Conservation (phyloP, 2,329 filamentous ascomycete species). For the Trichothecium roseum region DNA sequence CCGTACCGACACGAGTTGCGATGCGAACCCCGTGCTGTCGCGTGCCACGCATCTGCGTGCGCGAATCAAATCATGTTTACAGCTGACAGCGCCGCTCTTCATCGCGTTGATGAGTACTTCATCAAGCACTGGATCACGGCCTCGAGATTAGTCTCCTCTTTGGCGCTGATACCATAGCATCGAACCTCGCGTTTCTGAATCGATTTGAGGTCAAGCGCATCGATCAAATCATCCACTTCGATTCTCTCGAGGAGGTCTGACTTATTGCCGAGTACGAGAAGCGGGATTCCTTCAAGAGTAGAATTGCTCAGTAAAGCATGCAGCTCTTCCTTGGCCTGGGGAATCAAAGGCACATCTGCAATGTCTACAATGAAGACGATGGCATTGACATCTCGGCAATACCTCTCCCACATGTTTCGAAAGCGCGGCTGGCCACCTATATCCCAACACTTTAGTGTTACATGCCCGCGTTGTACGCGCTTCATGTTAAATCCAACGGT, state of each 20-base stretch:
- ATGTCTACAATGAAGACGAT: constrained; percentile 99
- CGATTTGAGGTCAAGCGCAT: constrained; percentile 77
- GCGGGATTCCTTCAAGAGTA: constrained; percentile 77
- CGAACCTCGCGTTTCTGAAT: constrained; percentile 91
- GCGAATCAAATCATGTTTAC: background rate
- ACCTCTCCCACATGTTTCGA: constrained; percentile 98
- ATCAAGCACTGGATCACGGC: constrained; percentile 96
- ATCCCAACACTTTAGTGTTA: constrained; percentile 98
- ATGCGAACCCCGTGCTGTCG: background rate
- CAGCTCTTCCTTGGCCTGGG: constrained; percentile 83
- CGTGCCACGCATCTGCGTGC: background rate
- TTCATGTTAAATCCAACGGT: constrained; percentile 99
- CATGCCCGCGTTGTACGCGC: constrained; percentile 92
- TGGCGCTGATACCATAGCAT: constrained; percentile 97
- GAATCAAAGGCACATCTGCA: constrained; percentile 70
- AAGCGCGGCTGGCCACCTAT: constrained; percentile 94
- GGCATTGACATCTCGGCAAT: constrained; percentile 93
- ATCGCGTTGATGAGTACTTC: constrained; percentile 73
- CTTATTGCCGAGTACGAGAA: constrained; percentile 94
- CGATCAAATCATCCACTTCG: constrained; percentile 90
- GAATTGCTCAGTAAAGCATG: constrained; percentile 80
- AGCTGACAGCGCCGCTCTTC: constrained; percentile 15
- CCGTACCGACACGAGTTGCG: no score
- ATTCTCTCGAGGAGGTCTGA: constrained; percentile 87
- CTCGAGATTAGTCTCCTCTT: constrained; percentile 97